phyloP scores from a whole-genome alignment of 305 asterid genomes.

The Rubia occidens region DNA sequence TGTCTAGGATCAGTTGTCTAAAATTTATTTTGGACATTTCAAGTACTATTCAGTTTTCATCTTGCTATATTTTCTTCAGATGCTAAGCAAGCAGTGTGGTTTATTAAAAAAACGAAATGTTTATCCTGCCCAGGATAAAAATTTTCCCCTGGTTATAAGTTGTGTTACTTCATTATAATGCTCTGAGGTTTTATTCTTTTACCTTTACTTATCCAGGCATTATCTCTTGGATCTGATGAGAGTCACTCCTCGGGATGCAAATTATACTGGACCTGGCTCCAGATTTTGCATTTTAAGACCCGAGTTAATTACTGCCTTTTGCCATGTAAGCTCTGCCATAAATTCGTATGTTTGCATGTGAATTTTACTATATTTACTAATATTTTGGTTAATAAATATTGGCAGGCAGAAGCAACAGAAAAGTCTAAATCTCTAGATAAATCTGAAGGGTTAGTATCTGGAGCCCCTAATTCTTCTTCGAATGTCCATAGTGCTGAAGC shows the following conservation, averaged over 20 bases:
- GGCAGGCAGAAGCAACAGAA: slow-evolving; percentile 58
- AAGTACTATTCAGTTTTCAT: not conserved
- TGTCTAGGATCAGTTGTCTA: not conserved
- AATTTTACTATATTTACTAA: slow-evolving; percentile 8
- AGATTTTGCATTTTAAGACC: slow-evolving; percentile 89
- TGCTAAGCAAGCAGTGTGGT: not conserved
- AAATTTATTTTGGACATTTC: not conserved
- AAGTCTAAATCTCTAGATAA: slow-evolving; percentile 37
- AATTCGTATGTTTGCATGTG: slow-evolving; percentile 5
- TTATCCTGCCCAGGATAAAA: not conserved
- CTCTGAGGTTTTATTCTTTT: slow-evolving; percentile 6
- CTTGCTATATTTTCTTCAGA: not conserved
- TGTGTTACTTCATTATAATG: not conserved
- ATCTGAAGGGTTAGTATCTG: slow-evolving; percentile 30
- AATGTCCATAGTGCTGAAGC: slow-evolving; percentile 29
- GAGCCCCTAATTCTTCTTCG: slow-evolving; percentile 42
- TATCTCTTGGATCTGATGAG: slow-evolving; percentile 95
- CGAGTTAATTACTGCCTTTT: slow-evolving; percentile 71
- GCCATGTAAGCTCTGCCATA: slow-evolving; percentile 47
- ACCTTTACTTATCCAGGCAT: slow-evolving; percentile 39
- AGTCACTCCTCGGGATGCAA: slow-evolving; percentile 98
- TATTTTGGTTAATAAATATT: slow-evolving; percentile 11
- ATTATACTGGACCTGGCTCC: slow-evolving; percentile 63
- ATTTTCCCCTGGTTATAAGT: not conserved
- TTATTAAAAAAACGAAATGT: not conserved